Percentiles rank a stretch among this genome's conserved stretches.
phyloP scores from a whole-genome alignment of 202 grass and related monocot genomes.

The Panicum virgatum region DNA sequence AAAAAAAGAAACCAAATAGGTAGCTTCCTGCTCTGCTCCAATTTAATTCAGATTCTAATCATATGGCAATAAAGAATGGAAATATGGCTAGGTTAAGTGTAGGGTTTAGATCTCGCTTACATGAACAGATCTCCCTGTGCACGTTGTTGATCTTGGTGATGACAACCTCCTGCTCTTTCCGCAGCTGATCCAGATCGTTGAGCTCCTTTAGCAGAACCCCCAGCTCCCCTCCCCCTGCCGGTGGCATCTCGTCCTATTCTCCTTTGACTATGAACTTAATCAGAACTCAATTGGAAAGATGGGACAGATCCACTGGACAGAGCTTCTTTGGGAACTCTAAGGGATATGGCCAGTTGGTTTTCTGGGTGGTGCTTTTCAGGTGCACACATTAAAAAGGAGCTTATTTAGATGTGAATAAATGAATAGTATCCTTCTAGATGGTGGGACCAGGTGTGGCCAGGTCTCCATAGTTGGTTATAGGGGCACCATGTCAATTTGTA shows the following conservation, averaged over 20 bases:
- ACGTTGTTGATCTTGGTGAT: slow-evolving; percentile 35
- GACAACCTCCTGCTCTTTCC: slow-evolving; percentile 32
- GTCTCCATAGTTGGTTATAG: slow-evolving; percentile 15
- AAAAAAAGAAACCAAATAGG: too few species aligned
- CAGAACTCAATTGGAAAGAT: background rate
- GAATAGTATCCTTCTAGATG: background rate
- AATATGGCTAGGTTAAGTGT: background rate
- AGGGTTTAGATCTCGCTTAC: slow-evolving; percentile 26
- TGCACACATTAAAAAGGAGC: background rate
- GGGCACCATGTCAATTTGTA: background rate
- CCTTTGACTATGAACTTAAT: slow-evolving; percentile 8
- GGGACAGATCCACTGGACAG: background rate
- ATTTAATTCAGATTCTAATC: background rate
- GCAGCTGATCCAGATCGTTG: slow-evolving; percentile 35
- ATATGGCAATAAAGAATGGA: background rate
- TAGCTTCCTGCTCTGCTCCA: background rate
- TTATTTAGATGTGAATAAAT: slow-evolving; percentile 22
- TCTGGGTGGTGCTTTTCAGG: background rate
- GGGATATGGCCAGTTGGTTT: background rate
- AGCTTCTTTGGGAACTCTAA: background rate
- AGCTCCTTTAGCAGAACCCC: slow-evolving; percentile 24
- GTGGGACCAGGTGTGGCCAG: slow-evolving; percentile 1
- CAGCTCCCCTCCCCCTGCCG: background rate
- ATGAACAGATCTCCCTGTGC: slow-evolving; percentile 41
- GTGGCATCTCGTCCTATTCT: slow-evolving; percentile 1